Evolutionary conservation across 2,329 filamentous ascomycete species (phyloP).

Genomic region (Pseudogymnoascus sp.): DNA sequence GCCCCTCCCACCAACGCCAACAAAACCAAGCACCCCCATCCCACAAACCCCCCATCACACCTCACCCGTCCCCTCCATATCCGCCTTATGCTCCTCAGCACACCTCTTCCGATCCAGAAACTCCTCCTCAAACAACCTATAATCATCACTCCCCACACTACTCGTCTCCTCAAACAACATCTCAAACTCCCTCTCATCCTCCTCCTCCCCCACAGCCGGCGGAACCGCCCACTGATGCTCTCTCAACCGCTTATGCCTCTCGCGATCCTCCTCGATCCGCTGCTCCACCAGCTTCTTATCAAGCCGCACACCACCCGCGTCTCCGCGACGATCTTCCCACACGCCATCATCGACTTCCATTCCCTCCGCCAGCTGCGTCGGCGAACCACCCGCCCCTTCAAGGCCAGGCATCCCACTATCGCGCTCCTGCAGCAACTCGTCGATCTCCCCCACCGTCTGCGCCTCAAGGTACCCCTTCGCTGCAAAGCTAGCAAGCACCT

Average conservation of each 20-base stretch:
- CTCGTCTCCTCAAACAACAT: constrained; percentile 83
- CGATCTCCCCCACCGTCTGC: constrained; percentile 71
- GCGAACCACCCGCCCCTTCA: not conserved
- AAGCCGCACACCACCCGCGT: constrained; percentile 34
- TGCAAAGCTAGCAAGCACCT: constrained; percentile 66
- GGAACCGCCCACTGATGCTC: constrained; percentile 91
- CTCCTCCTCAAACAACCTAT: constrained; percentile 70
- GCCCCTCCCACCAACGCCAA: not conserved
- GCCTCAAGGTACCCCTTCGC: constrained; percentile 64
- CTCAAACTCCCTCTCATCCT: constrained; percentile 56
- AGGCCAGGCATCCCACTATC: constrained; percentile 40
- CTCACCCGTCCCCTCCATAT: constrained; percentile 13
- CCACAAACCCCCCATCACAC: not conserved
- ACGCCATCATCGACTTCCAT: constrained; percentile 7
- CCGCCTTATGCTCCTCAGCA: constrained; percentile 23
- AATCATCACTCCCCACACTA: constrained; percentile 82
- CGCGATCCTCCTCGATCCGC: constrained; percentile 91
- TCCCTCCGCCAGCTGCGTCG: not conserved
- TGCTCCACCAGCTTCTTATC: constrained; percentile 91
- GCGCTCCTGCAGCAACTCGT: constrained; percentile 73
- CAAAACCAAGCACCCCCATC: not conserved
- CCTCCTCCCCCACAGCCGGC: constrained; percentile 43
- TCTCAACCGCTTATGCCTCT: constrained; percentile 83
- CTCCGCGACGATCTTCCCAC: constrained; percentile 12
- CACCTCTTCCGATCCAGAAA: constrained; percentile 26